These are phyloP conservation scores for Talaromyces marneffei DNA, from an alignment of 2,329 filamentous ascomycete genomes.

Conservation along the genomic window DNA sequence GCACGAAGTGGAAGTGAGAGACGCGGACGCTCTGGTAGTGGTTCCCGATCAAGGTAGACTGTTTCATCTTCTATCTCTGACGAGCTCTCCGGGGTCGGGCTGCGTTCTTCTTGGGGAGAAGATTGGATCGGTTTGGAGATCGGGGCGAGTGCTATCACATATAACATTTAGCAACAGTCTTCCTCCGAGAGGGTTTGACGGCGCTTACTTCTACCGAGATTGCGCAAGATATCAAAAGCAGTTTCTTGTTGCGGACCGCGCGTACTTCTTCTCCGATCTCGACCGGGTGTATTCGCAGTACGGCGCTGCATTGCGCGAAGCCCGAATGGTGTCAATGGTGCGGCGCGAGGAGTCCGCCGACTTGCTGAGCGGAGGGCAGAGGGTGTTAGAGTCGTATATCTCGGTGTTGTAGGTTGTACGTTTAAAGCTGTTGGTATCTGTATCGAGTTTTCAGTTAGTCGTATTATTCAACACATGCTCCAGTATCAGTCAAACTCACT, in stretches of 20 bases:
- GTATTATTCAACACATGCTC: not conserved
- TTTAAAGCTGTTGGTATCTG: constrained; percentile 10
- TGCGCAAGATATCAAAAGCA: constrained; percentile 49
- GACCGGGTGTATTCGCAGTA: constrained; percentile 46
- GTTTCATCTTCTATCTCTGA: constrained; percentile 29
- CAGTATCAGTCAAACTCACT: not conserved
- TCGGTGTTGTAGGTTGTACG: constrained; percentile 30
- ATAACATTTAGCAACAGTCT: not conserved
- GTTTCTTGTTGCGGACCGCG: constrained; percentile 47
- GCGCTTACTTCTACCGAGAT: constrained; percentile 46
- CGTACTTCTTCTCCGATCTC: constrained; percentile 46
- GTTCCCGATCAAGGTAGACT: constrained; percentile 46
- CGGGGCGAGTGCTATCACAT: constrained; percentile 43
- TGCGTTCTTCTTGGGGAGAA: constrained; percentile 38
- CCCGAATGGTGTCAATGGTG: constrained; percentile 52
- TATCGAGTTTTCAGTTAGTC: not conserved
- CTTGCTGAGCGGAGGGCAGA: constrained; percentile 29
- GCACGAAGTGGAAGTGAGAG: constrained; percentile 45
- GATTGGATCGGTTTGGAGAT: constrained; percentile 42
- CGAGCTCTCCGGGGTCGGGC: constrained; percentile 16
- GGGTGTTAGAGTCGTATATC: constrained; percentile 27
- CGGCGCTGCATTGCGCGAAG: constrained; percentile 51
- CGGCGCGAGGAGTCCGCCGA: constrained; percentile 33
- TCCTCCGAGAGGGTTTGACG: not conserved
- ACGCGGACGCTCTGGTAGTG: constrained; percentile 37